Evolutionary conservation across 306 rosid species (phyloP).

Genomic region (Sophora flavescens): DNA sequence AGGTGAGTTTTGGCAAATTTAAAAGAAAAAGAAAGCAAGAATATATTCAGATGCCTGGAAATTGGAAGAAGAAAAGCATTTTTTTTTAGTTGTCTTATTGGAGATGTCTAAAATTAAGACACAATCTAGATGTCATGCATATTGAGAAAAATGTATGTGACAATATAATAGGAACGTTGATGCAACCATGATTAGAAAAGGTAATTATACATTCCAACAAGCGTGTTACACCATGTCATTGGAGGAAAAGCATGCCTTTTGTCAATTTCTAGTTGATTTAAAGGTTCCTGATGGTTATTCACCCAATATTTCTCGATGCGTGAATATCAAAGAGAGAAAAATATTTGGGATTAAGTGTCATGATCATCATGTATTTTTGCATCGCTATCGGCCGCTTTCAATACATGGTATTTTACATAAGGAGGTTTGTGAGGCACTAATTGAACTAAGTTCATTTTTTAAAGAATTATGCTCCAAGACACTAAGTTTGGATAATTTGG

Average conservation of each 20-base stretch:
- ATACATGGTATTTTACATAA: not conserved
- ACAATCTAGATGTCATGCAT: too few relatives aligned
- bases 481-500: not conserved
- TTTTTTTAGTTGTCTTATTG: conserved; percentile 9
- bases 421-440: not conserved
- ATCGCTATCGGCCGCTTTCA: not conserved
- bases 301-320: not conserved
- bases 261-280: not conserved
- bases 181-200: not conserved
- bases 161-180: not conserved
- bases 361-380: conserved; percentile 12
- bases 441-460: not conserved
- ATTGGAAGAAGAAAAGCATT: not conserved
- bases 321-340: not conserved
- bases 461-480: not conserved
- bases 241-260: not conserved
- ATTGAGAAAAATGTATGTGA: too few relatives aligned
- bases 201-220: not conserved
- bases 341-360: not conserved
- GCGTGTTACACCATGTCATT: not conserved
- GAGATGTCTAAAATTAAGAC: not conserved
- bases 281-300: not conserved
- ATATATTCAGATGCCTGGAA: not conserved
- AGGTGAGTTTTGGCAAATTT: not conserved
- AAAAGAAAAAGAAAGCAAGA: not conserved